Conservation (phyloP, 495 filamentous ascomycete genomes). For the Penicillium desertorum region DNA sequence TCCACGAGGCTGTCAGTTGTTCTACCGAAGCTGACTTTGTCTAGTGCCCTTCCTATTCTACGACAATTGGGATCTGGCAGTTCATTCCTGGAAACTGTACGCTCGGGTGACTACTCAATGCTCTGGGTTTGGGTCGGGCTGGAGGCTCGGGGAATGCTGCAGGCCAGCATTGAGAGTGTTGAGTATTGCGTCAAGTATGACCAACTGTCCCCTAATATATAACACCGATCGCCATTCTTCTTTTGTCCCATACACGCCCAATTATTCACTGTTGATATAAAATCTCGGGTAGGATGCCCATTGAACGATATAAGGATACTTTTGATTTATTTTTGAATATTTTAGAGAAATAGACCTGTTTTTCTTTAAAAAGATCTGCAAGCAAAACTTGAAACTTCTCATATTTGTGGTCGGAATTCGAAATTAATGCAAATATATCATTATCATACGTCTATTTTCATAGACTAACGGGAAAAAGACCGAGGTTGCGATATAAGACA, state of each 20-base stretch:
- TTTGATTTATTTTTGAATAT: neutral
- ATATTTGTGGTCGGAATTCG: neutral
- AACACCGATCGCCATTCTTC: slow-evolving; percentile 17
- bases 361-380: neutral
- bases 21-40: slow-evolving; percentile 7
- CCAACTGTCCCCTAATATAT: slow-evolving; percentile 77
- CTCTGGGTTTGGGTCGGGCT: slow-evolving; percentile 91
- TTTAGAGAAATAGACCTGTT: neutral
- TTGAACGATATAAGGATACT: neutral
- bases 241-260: slow-evolving; percentile 13
- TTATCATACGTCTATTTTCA: slow-evolving; percentile 13
- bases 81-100: slow-evolving; percentile 47
- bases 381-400: neutral
- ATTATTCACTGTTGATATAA: slow-evolving; percentile 8
- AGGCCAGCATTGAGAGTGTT: slow-evolving; percentile 84
- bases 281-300: neutral
- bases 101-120: slow-evolving; percentile 82
- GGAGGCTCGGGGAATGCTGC: slow-evolving; percentile 82
- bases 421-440: slow-evolving; percentile 14
- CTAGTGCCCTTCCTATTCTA: slow-evolving; percentile 84
- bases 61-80: slow-evolving; percentile 77
- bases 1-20: neutral
- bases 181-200: slow-evolving; percentile 84
- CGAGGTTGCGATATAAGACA: slow-evolving; percentile 20
- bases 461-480: slow-evolving; percentile 7